These are phyloP conservation scores for Fusarium sp. DNA, from an alignment of 2,329 filamentous ascomycete genomes.

Conservation along the genomic window DNA sequence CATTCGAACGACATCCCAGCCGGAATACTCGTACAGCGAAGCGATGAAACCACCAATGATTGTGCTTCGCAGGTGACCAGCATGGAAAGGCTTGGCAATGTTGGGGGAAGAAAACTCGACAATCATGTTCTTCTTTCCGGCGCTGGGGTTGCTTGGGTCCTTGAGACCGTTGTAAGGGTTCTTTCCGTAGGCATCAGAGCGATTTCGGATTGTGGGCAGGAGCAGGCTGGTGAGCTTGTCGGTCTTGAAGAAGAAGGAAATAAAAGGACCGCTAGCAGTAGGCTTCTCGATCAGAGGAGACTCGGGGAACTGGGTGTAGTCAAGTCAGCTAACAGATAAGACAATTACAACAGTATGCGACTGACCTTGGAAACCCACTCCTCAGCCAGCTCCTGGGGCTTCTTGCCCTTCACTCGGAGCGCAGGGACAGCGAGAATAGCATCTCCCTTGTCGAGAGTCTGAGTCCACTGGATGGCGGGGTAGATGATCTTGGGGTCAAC, in stretches of 20 bases:
- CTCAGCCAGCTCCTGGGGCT: slow-evolving; percentile 66
- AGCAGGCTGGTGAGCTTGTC: slow-evolving; percentile 69
- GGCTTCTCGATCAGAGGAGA: slow-evolving; percentile 77
- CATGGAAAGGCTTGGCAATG: slow-evolving; percentile 85
- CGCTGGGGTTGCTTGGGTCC: slow-evolving; percentile 66
- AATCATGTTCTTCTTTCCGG: slow-evolving; percentile 71
- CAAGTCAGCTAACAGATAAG: slow-evolving; percentile 15
- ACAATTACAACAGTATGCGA: not conserved
- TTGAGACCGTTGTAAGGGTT: slow-evolving; percentile 67
- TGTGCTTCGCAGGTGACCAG: slow-evolving; percentile 77
- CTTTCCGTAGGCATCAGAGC: slow-evolving; percentile 59
- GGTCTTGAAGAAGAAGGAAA: slow-evolving; percentile 83
- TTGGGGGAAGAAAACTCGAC: slow-evolving; percentile 88
- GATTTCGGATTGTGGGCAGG: slow-evolving; percentile 72
- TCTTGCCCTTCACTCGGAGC: slow-evolving; percentile 76
- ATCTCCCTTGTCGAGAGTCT: slow-evolving; percentile 82
- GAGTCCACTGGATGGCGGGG: slow-evolving; percentile 78
- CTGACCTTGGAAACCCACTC: slow-evolving; percentile 68
- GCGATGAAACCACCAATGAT: slow-evolving; percentile 81
- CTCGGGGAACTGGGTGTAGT: slow-evolving; percentile 67
- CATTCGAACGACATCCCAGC: slow-evolving; percentile 76
- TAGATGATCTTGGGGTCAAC: slow-evolving; percentile 76
- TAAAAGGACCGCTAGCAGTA: slow-evolving; percentile 69
- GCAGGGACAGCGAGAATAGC: slow-evolving; percentile 79
- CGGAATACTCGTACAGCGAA: slow-evolving; percentile 73